These are phyloP conservation scores for Gnomoniopsis sp. DNA, from an alignment of 2,329 filamentous ascomycete species.

Conservation along the genomic window DNA sequence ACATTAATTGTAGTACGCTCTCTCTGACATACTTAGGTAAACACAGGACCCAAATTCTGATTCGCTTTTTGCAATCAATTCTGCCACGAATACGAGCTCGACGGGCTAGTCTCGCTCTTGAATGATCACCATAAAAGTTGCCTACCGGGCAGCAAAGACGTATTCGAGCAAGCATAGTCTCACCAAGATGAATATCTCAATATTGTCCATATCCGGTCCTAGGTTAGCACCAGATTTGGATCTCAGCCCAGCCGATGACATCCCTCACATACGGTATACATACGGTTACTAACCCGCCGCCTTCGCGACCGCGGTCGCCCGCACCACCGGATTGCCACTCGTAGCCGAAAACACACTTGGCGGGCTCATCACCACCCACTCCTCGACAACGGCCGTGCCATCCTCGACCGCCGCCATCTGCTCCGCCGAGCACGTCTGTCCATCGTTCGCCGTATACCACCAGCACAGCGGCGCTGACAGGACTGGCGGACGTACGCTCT, in stretches of 20 bases:
- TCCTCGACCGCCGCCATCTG: conserved; percentile 38
- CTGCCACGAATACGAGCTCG: no score
- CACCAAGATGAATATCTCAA: no score
- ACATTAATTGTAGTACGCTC: no score
- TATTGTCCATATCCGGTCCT: no score
- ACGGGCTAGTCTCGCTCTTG: no score
- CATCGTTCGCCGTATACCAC: conserved; percentile 30
- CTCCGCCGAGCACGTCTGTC: conserved; percentile 38
- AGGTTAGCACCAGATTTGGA: background rate
- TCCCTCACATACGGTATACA: no score
- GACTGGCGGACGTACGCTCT: conserved; percentile 33
- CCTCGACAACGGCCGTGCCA: conserved; percentile 40
- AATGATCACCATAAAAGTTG: no score
- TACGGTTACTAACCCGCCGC: background rate
- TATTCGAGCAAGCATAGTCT: no score
- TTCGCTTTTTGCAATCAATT: no score
- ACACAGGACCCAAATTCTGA: no score
- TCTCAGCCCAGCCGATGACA: background rate
- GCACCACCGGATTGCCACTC: conserved; percentile 3
- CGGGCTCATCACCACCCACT: conserved; percentile 37
- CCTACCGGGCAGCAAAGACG: no score
- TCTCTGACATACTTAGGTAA: no score
- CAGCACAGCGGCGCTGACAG: conserved; percentile 40
- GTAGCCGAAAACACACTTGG: background rate
- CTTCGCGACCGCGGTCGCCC: background rate